phyloP scores from a whole-genome alignment of 257 asterid genomes.

The Gynochthodes officinalis region DNA sequence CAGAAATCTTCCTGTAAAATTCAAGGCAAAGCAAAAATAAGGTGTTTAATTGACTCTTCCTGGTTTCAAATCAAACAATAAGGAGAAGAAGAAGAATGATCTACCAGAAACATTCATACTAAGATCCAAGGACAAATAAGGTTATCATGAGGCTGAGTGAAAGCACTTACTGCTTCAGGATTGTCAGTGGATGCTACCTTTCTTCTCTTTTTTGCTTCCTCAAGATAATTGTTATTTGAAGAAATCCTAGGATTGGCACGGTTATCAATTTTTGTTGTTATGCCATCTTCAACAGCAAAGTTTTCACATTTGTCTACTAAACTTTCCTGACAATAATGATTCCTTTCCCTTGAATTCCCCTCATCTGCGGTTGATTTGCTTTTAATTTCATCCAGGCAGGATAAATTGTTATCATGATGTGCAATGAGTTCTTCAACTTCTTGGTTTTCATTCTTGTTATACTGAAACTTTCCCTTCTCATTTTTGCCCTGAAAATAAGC shows the following conservation, averaged over 20 bases:
- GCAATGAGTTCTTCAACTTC: slow-evolving; percentile 20
- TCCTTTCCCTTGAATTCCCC: slow-evolving; percentile 31
- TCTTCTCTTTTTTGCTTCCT: slow-evolving; percentile 44
- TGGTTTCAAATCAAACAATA: no score
- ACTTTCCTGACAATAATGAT: slow-evolving; percentile 34
- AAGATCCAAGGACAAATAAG: background rate
- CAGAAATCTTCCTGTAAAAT: slow-evolving; percentile 42
- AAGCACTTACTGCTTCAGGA: slow-evolving; percentile 41
- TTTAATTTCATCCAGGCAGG: slow-evolving; percentile 27
- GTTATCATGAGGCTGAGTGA: slow-evolving; percentile 5
- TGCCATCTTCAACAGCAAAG: slow-evolving; percentile 16
- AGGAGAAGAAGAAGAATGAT: background rate
- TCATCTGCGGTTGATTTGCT: slow-evolving; percentile 23
- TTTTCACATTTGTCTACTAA: slow-evolving; percentile 32
- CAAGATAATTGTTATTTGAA: slow-evolving; percentile 25
- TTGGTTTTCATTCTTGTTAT: slow-evolving; percentile 23
- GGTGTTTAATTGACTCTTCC: background rate
- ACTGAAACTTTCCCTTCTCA: slow-evolving; percentile 23
- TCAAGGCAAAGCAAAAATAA: slow-evolving; percentile 17
- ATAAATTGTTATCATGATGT: slow-evolving; percentile 6
- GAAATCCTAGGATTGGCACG: slow-evolving; percentile 24
- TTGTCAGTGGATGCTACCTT: slow-evolving; percentile 37
- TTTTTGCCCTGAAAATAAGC: slow-evolving; percentile 53
- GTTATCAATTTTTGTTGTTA: slow-evolving; percentile 24
- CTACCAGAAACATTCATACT: background rate